These are phyloP conservation scores for Centaurea solstitialis DNA, from an alignment of 129 eudicot species.

Conservation along the genomic window DNA sequence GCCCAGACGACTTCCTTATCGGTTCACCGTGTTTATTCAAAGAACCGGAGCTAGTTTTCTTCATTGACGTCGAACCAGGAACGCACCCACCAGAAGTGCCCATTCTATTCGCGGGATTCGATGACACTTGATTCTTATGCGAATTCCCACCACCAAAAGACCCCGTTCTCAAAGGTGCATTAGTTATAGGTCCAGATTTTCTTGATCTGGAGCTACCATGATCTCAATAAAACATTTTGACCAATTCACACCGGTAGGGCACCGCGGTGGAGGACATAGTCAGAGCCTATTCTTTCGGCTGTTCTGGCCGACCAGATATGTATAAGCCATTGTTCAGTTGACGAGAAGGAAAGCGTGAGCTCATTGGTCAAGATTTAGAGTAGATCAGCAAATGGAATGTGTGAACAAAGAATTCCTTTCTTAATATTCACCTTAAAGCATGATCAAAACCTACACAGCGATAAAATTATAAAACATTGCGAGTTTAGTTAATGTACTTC, in stretches of 20 bases:
- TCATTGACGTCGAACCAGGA: constrained; percentile 70
- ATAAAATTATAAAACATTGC: background rate
- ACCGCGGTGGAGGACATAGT: constrained; percentile 85
- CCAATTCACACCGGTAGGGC: constrained; percentile 88
- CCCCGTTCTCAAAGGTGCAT: constrained; percentile 66
- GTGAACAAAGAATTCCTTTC: constrained; percentile 8
- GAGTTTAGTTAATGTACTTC: background rate
- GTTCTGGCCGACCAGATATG: constrained; percentile 90
- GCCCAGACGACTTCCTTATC: constrained; percentile 79
- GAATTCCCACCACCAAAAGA: constrained; percentile 71
- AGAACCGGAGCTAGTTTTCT: constrained; percentile 83
- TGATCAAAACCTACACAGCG: constrained; percentile 32
- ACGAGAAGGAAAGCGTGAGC: constrained; percentile 88
- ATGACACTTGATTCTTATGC: constrained; percentile 51
- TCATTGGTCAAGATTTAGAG: constrained; percentile 32
- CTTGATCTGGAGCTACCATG: constrained; percentile 56
- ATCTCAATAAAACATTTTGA: constrained; percentile 82
- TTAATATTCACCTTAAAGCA: constrained; percentile 17
- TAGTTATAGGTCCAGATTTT: constrained; percentile 77
- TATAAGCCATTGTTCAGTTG: constrained; percentile 78
- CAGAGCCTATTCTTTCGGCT: constrained; percentile 77
- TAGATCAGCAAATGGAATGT: constrained; percentile 2
- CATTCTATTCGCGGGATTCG: constrained; percentile 46
- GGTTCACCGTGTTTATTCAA: constrained; percentile 91
- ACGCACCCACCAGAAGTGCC: constrained; percentile 40